A percentile compares a stretch with the other conserved stretches of the same genome.
phyloP scores from a whole-genome alignment of 2,329 filamentous ascomycete genomes.

The Aspergillus transmontanensis region DNA sequence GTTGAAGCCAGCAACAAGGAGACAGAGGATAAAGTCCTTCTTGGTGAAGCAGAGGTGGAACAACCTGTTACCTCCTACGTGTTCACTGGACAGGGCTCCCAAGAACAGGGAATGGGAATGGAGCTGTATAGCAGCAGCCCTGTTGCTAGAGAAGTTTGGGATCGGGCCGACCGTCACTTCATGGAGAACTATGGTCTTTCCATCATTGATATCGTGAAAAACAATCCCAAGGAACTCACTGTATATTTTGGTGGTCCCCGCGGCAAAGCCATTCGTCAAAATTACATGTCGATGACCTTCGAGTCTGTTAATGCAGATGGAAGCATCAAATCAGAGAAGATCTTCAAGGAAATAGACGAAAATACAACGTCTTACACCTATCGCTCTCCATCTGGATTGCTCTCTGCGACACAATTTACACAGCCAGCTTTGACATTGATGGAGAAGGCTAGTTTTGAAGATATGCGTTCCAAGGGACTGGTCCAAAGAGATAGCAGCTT shows the following conservation, averaged over 20 bases:
- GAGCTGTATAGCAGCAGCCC: conserved; percentile 91
- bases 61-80: conserved; percentile 96
- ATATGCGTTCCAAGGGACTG: conserved; percentile 96
- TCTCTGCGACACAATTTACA: conserved; percentile 98
- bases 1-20: conserved; percentile 95
- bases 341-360: conserved; percentile 97
- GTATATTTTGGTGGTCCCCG: conserved; percentile 96
- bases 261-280: conserved; percentile 95
- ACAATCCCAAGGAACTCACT: conserved; percentile 98
- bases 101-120: conserved; percentile 99
- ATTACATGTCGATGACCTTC: conserved; percentile 99
- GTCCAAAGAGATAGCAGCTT: conserved; percentile 97
- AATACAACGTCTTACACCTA: conserved; percentile 95
- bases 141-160: conserved; percentile 97
- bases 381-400: conserved; percentile 86
- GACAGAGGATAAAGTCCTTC: conserved; percentile 91
- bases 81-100: conserved; percentile 96
- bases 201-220: conserved; percentile 98
- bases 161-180: conserved; percentile 95
- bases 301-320: conserved; percentile 95
- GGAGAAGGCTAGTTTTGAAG: conserved; percentile 99
- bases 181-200: conserved; percentile 98
- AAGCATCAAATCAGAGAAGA: conserved; percentile 95
- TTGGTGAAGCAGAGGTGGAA: conserved; percentile 95
- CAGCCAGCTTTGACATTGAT: conserved; percentile 96